Conservation (phyloP, 2,329 filamentous ascomycete species). For the Monilinia laxa region DNA sequence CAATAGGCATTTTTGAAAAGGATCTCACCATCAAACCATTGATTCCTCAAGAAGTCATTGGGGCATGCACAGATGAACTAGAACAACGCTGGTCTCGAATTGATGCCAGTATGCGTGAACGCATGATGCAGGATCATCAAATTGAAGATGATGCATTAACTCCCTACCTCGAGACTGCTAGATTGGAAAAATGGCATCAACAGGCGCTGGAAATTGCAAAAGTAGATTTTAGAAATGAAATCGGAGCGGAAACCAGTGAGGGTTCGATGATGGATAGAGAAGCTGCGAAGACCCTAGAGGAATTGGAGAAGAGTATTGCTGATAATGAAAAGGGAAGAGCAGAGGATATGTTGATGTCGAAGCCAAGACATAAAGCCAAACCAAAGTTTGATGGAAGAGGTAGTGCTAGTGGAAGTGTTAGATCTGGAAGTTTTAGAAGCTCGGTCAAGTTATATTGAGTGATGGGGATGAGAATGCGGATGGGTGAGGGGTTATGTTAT, state of each 20-base stretch:
- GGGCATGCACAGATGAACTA: slow-evolving; percentile 60
- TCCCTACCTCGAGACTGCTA: slow-evolving; percentile 63
- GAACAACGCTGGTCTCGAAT: slow-evolving; percentile 60
- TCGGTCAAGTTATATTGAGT: slow-evolving; percentile 27
- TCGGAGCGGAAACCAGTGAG: slow-evolving; percentile 35
- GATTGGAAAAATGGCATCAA: slow-evolving; percentile 68
- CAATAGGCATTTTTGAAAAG: slow-evolving; percentile 44
- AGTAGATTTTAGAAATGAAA: slow-evolving; percentile 41
- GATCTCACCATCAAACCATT: slow-evolving; percentile 48
- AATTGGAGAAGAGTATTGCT: slow-evolving; percentile 36
- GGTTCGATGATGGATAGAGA: slow-evolving; percentile 32
- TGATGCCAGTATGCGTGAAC: slow-evolving; percentile 63
- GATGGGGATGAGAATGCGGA: neutral
- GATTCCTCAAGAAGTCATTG: slow-evolving; percentile 54
- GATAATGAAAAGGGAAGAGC: slow-evolving; percentile 36
- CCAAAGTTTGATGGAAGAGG: slow-evolving; percentile 29
- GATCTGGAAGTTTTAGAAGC: slow-evolving; percentile 25
- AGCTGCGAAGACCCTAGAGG: slow-evolving; percentile 29
- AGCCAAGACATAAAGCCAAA: slow-evolving; percentile 30
- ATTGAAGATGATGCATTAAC: slow-evolving; percentile 68
- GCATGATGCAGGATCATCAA: slow-evolving; percentile 69
- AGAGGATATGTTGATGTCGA: slow-evolving; percentile 32
- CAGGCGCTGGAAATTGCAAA: slow-evolving; percentile 44
- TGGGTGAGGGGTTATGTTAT: neutral
- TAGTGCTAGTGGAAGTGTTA: slow-evolving; percentile 29